phyloP scores from a whole-genome alignment of 2,329 filamentous ascomycete genomes.

The Fusarium sp. region DNA sequence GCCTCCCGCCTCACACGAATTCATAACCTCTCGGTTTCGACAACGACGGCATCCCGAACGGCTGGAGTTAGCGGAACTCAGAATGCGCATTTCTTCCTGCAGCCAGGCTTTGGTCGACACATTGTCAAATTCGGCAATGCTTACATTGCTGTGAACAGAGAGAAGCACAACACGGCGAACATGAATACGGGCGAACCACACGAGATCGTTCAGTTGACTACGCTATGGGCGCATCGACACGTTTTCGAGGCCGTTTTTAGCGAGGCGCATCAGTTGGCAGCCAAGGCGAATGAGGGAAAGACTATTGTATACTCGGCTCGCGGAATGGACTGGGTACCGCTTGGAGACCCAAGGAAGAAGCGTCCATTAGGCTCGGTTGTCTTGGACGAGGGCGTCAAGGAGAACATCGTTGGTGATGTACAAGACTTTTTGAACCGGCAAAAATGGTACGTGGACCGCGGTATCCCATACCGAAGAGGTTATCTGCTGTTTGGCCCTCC shows the following conservation, averaged over 20 bases:
- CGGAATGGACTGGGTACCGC: slow-evolving; percentile 84
- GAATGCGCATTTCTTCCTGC: slow-evolving; percentile 84
- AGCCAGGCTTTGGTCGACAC: slow-evolving; percentile 91
- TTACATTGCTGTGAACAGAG: slow-evolving; percentile 86
- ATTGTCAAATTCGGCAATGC: slow-evolving; percentile 87
- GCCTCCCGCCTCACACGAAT: slow-evolving; percentile 68
- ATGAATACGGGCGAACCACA: slow-evolving; percentile 88
- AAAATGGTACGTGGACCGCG: slow-evolving; percentile 93
- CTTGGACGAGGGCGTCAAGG: slow-evolving; percentile 84
- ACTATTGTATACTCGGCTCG: slow-evolving; percentile 90
- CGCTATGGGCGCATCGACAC: slow-evolving; percentile 87
- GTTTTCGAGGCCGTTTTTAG: slow-evolving; percentile 91
- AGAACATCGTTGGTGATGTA: slow-evolving; percentile 82
- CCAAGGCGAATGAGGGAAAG: slow-evolving; percentile 87
- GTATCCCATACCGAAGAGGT: slow-evolving; percentile 90
- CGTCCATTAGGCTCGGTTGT: slow-evolving; percentile 89
- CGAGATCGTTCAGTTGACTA: slow-evolving; percentile 92
- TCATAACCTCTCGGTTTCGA: slow-evolving; percentile 69
- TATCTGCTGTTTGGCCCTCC: slow-evolving; percentile 92
- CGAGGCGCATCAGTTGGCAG: slow-evolving; percentile 85
- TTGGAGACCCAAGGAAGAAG: slow-evolving; percentile 88
- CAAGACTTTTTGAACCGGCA: slow-evolving; percentile 82
- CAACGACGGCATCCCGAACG: slow-evolving; percentile 68
- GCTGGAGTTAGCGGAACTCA: slow-evolving; percentile 72
- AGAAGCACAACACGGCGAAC: slow-evolving; percentile 86